Evolutionary conservation across 129 eudicot species (phyloP), one percentile per base, ranked within the genome.

Genomic region (Calendula officinalis): DNA sequence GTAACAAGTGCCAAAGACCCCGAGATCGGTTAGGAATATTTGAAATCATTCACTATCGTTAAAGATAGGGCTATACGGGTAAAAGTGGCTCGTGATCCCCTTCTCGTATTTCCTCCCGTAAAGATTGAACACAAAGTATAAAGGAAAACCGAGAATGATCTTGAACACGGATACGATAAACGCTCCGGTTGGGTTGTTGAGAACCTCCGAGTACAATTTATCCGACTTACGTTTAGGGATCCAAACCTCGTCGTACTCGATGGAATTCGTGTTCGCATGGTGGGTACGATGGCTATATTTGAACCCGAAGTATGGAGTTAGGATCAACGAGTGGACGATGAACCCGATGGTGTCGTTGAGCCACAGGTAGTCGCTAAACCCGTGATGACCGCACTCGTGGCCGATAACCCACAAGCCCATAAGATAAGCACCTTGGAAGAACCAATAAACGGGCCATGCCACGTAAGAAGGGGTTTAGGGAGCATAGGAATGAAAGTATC

Each of bases 341-440:
- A 71, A 73, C 9, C 82, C 82, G 3, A 77, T 12, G 3, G 73
- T 62, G 60, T 77, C 77, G 5, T 77, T 63, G 16, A 77, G 22
- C 77, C 73, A 77, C 42, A 37, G 69, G 7, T 77, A 57, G 22
- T 77, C 77, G 35, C 81, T 77, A 37, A 76, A 76, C 3, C 65
- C 66, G 3, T 75, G 77, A 69, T 77, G 82, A 0, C 82, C 77
- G 13, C 73, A 77, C 3, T 77, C 82, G 10, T 77, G 82, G 39
- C 77, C 82, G 3, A 77, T 43, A 3, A 71, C 37, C 82, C 82
- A 77, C 5, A 77, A 52, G 3, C 82, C 82, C 33, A 66, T 33
- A 15, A 71, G 53, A 8, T 39, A 45, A 43, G 69, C 58, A 5
- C 81, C 81, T 77, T 77, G 81, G 36, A 54, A 51, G 45, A 70